phyloP scores from a whole-genome alignment of 2,329 filamentous ascomycete genomes.

The Stachybotrys echinatus region DNA sequence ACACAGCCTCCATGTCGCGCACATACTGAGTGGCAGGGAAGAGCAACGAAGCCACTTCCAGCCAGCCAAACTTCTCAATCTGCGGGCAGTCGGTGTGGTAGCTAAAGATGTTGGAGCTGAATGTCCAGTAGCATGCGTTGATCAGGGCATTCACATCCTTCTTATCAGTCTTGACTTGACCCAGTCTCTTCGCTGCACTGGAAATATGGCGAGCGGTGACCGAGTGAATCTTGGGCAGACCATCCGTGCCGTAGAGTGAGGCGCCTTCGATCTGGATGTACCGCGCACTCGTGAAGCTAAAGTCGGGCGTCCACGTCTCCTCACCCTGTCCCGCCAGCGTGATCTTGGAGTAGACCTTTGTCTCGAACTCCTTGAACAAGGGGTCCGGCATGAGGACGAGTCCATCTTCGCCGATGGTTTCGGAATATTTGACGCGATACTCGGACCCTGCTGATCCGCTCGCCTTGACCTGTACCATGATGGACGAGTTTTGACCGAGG shows the following conservation, averaged over 20 bases:
- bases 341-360: constrained; percentile 31
- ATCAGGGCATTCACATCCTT: constrained; percentile 34
- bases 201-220: constrained; percentile 31
- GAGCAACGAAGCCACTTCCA: constrained; percentile 40
- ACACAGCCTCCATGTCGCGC: constrained; percentile 38
- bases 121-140: constrained; percentile 39
- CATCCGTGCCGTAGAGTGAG: constrained; percentile 14
- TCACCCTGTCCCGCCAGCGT: constrained; percentile 21
- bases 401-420: constrained; percentile 16
- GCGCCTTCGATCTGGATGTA: constrained; percentile 35
- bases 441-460: constrained; percentile 11
- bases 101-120: constrained; percentile 35
- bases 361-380: constrained; percentile 25
- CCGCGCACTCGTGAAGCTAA: constrained; percentile 34
- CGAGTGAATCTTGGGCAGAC: constrained; percentile 26
- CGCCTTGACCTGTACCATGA: constrained; percentile 14
- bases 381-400: constrained; percentile 34
- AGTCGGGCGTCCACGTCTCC: constrained; percentile 33
- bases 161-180: constrained; percentile 30
- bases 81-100: constrained; percentile 43
- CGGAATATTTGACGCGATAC: constrained; percentile 15
- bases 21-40: constrained; percentile 39
- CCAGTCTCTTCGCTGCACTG: constrained; percentile 28
- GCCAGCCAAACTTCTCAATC: constrained; percentile 43
- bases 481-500: constrained; percentile 17